These are phyloP conservation scores for Starmera stellimalicola DNA, from an alignment of 1,139 yeast species.

Conservation along the genomic window DNA sequence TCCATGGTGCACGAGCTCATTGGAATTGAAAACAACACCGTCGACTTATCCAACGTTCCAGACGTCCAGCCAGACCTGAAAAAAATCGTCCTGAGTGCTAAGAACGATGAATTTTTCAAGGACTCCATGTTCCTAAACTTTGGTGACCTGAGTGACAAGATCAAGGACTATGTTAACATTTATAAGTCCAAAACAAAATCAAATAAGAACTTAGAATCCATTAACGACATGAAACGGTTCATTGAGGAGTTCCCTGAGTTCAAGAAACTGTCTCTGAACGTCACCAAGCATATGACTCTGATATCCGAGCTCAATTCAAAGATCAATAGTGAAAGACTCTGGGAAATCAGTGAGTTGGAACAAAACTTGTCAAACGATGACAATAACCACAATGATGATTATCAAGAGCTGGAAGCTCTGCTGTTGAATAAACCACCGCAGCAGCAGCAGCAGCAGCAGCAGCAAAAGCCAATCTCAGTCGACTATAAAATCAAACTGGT, in stretches of 20 bases:
- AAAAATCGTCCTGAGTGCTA: slow-evolving; percentile 54
- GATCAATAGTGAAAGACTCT: slow-evolving; percentile 47
- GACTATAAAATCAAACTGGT: slow-evolving; percentile 50
- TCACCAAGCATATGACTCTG: slow-evolving; percentile 87
- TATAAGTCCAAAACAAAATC: slow-evolving; percentile 77
- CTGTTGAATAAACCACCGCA: slow-evolving; percentile 22
- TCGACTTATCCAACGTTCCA: slow-evolving; percentile 41
- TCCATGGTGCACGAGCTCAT: slow-evolving; percentile 93
- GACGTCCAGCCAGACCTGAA: slow-evolving; percentile 35
- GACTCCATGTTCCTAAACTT: slow-evolving; percentile 83
- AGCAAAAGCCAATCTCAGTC: slow-evolving; percentile 24
- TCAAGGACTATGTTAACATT: slow-evolving; percentile 75
- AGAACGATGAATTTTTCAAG: slow-evolving; percentile 66
- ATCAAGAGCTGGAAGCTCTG: slow-evolving; percentile 36
- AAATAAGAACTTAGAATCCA: slow-evolving; percentile 59
- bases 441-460: slow-evolving; percentile 3
- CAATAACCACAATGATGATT: slow-evolving; percentile 27
- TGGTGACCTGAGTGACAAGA: slow-evolving; percentile 88
- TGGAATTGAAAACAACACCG: slow-evolving; percentile 75
- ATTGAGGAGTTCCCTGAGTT: slow-evolving; percentile 92
- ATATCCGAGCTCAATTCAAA: slow-evolving; percentile 78
- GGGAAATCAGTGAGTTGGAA: slow-evolving; percentile 87
- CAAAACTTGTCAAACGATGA: slow-evolving; percentile 73
- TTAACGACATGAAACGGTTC: slow-evolving; percentile 82
- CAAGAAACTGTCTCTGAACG: slow-evolving; percentile 76